Base-by-base conservation (phyloP, 257 asterid genomes). In the Solanum sejunctum region DNA sequence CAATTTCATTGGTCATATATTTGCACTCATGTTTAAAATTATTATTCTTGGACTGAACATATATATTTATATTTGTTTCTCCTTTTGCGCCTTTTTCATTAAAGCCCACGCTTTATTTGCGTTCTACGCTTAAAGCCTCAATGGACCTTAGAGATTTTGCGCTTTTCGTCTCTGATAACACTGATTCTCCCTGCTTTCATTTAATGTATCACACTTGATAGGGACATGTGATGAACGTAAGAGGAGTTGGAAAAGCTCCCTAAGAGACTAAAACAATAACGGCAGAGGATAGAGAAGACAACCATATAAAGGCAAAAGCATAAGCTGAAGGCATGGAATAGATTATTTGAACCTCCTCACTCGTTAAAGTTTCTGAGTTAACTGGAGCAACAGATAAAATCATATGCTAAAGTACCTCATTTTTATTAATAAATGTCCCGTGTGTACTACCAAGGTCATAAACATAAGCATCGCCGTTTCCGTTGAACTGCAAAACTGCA, bases 371-470 rank as follows among this genome's bases (percentile, higher is more conserved):
- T 26, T 23, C 61, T 36, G 63, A 49, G 63, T 15, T 26, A 51
- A 77, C 58, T 51, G 23, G 63, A 52, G 23, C 52, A 77, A 77
- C 6, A 2, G 16, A 26, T 49, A 75, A 51, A 21, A 49, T 49
- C 23, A 49, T 49, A 57, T 3, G 18, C 58, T 56, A 15, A 26
- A 52, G 43, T 88, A 97, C 99, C 98, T 97, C 93, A 41, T 87
- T 95, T 89, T 97, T 97, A 92, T 97, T 97, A 83, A 97, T 84
- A 81, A 85, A 95, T 36, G 99, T 95, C 88, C 98, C 99, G 20
- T 97, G 99, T 39, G 98, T 97, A 80, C 99, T 97, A 54, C 94
- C 98, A 85, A 94, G 92, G 91, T 97, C 99, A 88, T 93, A 97
- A 75, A 97, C 89, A 88, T 88, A 95, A 67, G 97, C 96, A 47